Percentiles rank a stretch among this genome's conserved stretches.
Evolutionary conservation across 2,329 filamentous ascomycete genomes (phyloP).

Genomic region (Cladosporium sp.): DNA sequence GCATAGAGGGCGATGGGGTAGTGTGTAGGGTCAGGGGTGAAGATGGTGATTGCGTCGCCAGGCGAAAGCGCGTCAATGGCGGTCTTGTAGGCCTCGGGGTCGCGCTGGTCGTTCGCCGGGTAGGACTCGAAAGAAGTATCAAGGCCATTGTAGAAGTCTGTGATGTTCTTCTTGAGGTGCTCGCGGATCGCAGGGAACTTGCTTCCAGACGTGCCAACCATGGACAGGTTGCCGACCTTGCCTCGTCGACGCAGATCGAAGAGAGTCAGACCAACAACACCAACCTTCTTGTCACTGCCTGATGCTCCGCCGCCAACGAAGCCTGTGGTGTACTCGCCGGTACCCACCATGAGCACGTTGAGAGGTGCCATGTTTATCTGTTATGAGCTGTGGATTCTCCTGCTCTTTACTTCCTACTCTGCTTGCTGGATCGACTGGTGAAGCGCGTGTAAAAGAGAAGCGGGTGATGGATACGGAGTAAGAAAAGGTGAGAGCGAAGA

Average conservation of each 20-base stretch:
- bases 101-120: slow-evolving; percentile 64
- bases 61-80: slow-evolving; percentile 78
- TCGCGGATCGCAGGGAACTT: slow-evolving; percentile 88
- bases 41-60: slow-evolving; percentile 89
- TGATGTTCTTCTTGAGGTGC: slow-evolving; percentile 85
- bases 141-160: slow-evolving; percentile 77
- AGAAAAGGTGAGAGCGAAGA: background rate
- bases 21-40: slow-evolving; percentile 90
- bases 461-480: background rate
- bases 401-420: slow-evolving; percentile 8
- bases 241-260: slow-evolving; percentile 84
- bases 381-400: background rate
- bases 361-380: slow-evolving; percentile 39
- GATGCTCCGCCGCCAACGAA: slow-evolving; percentile 81
- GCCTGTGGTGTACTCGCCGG: slow-evolving; percentile 93
- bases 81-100: slow-evolving; percentile 77
- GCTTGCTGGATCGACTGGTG: too few relatives aligned
- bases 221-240: slow-evolving; percentile 77
- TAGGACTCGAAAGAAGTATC: slow-evolving; percentile 82
- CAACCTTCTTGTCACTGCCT: slow-evolving; percentile 90
- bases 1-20: slow-evolving; percentile 89
- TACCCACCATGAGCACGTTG: slow-evolving; percentile 60
- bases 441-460: background rate
- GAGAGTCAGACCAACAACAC: slow-evolving; percentile 82
- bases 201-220: slow-evolving; percentile 82